phyloP scores from a whole-genome alignment of 2,329 filamentous ascomycete species.

The Aspergillus pseudoterreus region DNA sequence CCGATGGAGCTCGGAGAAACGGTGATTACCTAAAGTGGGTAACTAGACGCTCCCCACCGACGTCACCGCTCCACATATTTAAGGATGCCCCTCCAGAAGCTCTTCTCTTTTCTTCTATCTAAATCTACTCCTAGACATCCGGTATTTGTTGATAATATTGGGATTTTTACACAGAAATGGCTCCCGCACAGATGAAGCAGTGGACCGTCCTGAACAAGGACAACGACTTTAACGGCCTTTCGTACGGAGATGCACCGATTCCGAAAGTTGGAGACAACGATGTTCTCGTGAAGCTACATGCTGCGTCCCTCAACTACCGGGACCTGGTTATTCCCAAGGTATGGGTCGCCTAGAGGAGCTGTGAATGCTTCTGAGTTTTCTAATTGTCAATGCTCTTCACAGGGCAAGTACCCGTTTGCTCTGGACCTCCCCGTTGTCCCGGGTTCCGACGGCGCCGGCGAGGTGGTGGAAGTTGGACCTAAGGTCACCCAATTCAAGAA shows the following conservation, averaged over 20 bases:
- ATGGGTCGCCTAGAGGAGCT: constrained; percentile 30
- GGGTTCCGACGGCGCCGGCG: constrained; percentile 42
- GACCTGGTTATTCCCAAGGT: constrained; percentile 46
- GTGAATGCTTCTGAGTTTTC: neutral
- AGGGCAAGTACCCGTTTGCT: constrained; percentile 34
- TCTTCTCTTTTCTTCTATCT: neutral
- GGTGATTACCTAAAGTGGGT: neutral
- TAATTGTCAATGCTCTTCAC: neutral
- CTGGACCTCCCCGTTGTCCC: constrained; percentile 28
- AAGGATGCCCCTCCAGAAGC: neutral
- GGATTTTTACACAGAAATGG: constrained; percentile 1
- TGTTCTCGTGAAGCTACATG: constrained; percentile 64
- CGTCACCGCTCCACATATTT: neutral
- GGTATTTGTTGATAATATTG: neutral
- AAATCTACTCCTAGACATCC: neutral
- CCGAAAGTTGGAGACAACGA: constrained; percentile 65
- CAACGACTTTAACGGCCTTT: constrained; percentile 59
- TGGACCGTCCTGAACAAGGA: constrained; percentile 51
- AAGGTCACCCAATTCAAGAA: constrained; percentile 55
- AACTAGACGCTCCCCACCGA: neutral
- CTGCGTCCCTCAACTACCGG: constrained; percentile 49
- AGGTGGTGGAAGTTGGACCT: constrained; percentile 50
- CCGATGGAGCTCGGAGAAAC: neutral
- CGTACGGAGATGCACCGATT: constrained; percentile 51
- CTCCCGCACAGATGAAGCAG: constrained; percentile 47